Evolutionary conservation across 2,329 filamentous ascomycete species (phyloP), one percentile per base, ranked within the genome.

Genomic region (Orbilia ellipsospora): DNA sequence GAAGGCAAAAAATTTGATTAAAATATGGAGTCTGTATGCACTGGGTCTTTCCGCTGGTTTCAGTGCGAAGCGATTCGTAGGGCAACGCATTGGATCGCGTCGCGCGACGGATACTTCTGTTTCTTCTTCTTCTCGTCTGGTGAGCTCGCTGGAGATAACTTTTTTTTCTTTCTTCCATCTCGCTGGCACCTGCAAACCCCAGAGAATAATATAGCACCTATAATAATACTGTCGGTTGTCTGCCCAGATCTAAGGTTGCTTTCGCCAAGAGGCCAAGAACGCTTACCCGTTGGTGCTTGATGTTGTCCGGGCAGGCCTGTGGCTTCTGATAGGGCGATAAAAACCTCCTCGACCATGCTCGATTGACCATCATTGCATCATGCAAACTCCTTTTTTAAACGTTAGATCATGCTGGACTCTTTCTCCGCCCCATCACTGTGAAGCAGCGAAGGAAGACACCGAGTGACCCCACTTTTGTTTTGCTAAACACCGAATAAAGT

Each of bases 181-280:
- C n/a, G 20, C 23, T 13, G 42, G 31, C 60, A 31, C 28, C 28
- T 31, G 28, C 28, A 36, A 36, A 36, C 31, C 2, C 31, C 31
- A 36, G 5, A 36, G 10, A 36, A 36, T 36, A 6, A 36, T 36
- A 36, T 36, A 36, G 31, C 31, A 7, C 31, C 5, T 36, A 7
- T 36, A 36, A 36, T 10, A 36, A 36, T 36, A 36, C 3, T 10
- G 10, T 36, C 31, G 31, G 5, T 36, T 70, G 66, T 57, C 56
- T 45, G 66, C 66, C 66, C 51, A 70, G 66, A 51, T 63, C 59
- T 70, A 56, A 56, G 50, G 67, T 72, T 72, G 61, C 67, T 31
- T 18, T 48, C 44, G 67, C 67, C 67, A 72, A 72, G 67, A 26
- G 20, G 20, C 51, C 15, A 55, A 62, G 67, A 51, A 72, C 60